Base-by-base conservation (phyloP, 345 rosid genomes). In the Acer negundo region DNA sequence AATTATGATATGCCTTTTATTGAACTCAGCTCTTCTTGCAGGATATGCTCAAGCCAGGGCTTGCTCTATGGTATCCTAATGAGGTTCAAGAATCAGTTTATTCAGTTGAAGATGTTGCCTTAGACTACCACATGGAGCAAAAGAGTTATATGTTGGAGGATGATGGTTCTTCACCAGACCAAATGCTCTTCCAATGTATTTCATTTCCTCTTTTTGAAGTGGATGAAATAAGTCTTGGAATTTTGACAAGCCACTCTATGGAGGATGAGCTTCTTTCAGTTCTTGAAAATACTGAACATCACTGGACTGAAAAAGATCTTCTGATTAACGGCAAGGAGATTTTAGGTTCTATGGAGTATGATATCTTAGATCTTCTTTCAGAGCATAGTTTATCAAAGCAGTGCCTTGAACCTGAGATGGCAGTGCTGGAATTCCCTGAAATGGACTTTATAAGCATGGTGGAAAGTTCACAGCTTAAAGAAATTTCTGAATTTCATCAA, bases 151-250 rank as follows among this genome's bases (percentile, higher is more conserved):
- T 68, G 9, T 47, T 67, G 81, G 92, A 88, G 75, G 88, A 86
- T 77, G 90, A 88, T 68, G 77, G 83, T 77, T 78, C 75, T 53
- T 78, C 67, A 73, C 85, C 80, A 42, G 88, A 80, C 73, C 82
- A 49, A 49, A 66, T 67, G 47, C 84, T 80, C 70, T 82, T 75
- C 80, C 81, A 78, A 66, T 77, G 71, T 78, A 56, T 46, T 47
- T 75, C 70, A 17, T 90, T 91, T 81, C 95, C 94, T 31, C 79
- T 88, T 76, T 77, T 92, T 44, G 99, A 96, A 86, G 91, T 88
- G 79, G 89, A 91, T 76, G 95, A 94, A 74, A 72, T 71, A 78
- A 75, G 83, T 83, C 87, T 85, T 76, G 81, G 82, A 69, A 82
- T 15, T 49, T 74, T 85, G 77, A 71, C 84, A 19, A 76, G 87